Base-by-base conservation (phyloP, 257 asterid genomes). In the Nicotiana otophora region DNA sequence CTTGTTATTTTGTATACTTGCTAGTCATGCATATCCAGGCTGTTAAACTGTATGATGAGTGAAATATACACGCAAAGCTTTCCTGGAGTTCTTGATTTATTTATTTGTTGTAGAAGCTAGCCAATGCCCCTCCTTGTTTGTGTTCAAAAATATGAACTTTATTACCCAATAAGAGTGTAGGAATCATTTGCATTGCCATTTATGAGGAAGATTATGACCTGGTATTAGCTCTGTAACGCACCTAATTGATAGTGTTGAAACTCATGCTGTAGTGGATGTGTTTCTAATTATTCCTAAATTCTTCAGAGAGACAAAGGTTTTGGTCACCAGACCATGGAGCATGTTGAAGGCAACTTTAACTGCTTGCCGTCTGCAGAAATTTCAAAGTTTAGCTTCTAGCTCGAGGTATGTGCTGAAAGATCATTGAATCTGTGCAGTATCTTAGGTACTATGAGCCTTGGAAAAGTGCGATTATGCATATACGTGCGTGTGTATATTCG, bases 1-100 rank as follows among this genome's bases (percentile, higher is more conserved):
- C 42, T 74, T 48, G 80, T 74, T 46, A 51, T 26, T 36, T 74
- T 74, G 46, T 74, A 8, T 51, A 51, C 42, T 74, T 7, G 62
- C 63, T 51, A 74, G 62, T 48, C 80, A 51, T 51, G 80, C 80
- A 51, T 74, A 51, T 74, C 53, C 80, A 26, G 42, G 53, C 62
- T 74, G 16, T 74, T 74, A 1, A 20, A 15, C 46, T 26, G 16
- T 74, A 7, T 74, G 63, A 19, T 51, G 80, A 74, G 80, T 51
- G 80, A 51, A 23, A 74, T 46, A 46, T 20, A 20, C 42, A 15
- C 5, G 0, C 42, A 74, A 58, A 19, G 28, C 23, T 7, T 48
- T 74, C 12, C 62, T 1, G 80, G 53, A 74, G 63, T 48, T 74
- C 9, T 23, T 26, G 62, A 14, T 74, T 51, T 74, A 26, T 58